A percentile compares a stretch with the other conserved stretches of the same genome.
These are phyloP conservation scores for Geotrichum histeridarum DNA, from an alignment of 1,139 yeast species.

Conservation along the genomic window DNA sequence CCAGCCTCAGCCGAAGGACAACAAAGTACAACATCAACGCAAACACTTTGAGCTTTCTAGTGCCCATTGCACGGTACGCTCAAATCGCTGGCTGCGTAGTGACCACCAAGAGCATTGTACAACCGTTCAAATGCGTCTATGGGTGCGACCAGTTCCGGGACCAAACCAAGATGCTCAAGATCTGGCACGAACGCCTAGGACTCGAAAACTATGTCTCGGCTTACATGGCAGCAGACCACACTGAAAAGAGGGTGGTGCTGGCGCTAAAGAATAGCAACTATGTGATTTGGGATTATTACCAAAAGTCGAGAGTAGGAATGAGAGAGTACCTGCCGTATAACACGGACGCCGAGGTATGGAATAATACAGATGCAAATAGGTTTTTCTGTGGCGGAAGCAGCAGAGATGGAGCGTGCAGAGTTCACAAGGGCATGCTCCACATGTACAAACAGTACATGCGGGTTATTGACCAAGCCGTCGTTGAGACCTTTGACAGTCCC, in stretches of 20 bases:
- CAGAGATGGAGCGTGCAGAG: conserved; percentile 39
- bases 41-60: conserved; percentile 5
- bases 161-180: conserved; percentile 13
- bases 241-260: neutral
- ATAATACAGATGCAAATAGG: neutral
- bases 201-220: conserved; percentile 7
- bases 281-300: conserved; percentile 50
- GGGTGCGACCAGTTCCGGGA: conserved; percentile 18
- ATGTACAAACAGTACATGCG: conserved; percentile 36
- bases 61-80: conserved; percentile 13
- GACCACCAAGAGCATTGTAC: conserved; percentile 3
- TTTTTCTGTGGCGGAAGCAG: conserved; percentile 25
- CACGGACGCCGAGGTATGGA: conserved; percentile 23
- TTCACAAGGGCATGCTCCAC: conserved; percentile 54
- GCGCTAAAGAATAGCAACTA: conserved; percentile 34
- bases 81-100: conserved; percentile 15
- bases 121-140: conserved; percentile 14
- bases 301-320: neutral
- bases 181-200: conserved; percentile 14
- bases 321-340: conserved; percentile 31
- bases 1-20: no score
- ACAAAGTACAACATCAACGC: neutral
- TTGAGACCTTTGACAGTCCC: conserved; percentile 23
- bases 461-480: conserved; percentile 34
- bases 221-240: conserved; percentile 43